Evolutionary conservation across 192 early-diverging fungal species (phyloP), one percentile per base, ranked within the genome.

Genomic region (Umbelopsis ramanniana): DNA sequence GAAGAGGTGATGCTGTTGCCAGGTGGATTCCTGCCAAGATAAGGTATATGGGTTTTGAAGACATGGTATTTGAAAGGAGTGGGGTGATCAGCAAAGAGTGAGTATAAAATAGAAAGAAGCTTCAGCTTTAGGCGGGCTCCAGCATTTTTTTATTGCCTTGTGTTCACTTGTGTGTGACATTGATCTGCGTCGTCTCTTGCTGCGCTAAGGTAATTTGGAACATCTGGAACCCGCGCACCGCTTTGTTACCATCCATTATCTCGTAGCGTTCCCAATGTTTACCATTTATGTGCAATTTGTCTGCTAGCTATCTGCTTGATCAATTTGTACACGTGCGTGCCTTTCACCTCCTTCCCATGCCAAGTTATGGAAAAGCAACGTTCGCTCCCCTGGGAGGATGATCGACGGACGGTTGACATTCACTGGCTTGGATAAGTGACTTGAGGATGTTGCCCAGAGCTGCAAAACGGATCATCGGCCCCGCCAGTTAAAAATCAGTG

Each of bases 401-500:
- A n/a, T n/a, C n/a, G n/a, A n/a, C n/a, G n/a, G n/a, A 29, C 29
- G 29, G 29, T 29, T 29, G 29, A 3, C 3, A 29, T 29, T 3
- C 29, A 29, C 29, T 29, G 29, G 29, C 3, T 29, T 29, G 29
- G 29, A 29, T 29, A 29, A n/a, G 29, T 29, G 29, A 29, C 29
- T 29, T 29, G 29, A 29, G 29, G 29, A 26, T 35, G 57, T 37
- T 63, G 37, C 33, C 2, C 17, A 12, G 0, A 12, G 40, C 40
- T 43, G 11, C 10, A 63, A 63, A 63, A 29, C 57, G 33, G 26
- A 63, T 63, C 57, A 63, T 63, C 57, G 57, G 7, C 17, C 57
- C 33, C 29, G 17, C 29, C 40, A 43, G 40, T 12, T 12, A 43
- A 43, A 43, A 7, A 43, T 43, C 29, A 63, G 35, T 63, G 57